Evolutionary conservation across 2,329 filamentous ascomycete species (phyloP).

Genomic region (Juglanconis juglandina): DNA sequence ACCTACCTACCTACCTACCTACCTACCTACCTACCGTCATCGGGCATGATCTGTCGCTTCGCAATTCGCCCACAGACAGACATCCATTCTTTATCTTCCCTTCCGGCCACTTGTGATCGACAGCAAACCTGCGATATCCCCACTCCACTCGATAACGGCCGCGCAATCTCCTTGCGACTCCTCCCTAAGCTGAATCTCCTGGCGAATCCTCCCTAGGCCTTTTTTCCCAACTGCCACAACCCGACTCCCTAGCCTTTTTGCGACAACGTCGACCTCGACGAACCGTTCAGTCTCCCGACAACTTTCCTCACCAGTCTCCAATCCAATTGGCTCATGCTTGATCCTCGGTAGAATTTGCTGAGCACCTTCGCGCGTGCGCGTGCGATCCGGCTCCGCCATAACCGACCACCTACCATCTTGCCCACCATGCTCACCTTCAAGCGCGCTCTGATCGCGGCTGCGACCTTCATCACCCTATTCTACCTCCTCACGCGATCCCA

Average conservation of each 20-base stretch:
- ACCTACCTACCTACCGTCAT: neutral
- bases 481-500: constrained; percentile 66
- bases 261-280: neutral
- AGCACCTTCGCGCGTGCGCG: neutral
- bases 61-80: neutral
- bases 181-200: neutral
- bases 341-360: neutral
- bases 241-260: too few species aligned
- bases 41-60: neutral
- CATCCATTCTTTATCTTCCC: neutral
- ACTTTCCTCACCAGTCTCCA: neutral
- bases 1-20: neutral
- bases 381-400: neutral
- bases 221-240: too few species aligned
- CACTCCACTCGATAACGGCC: neutral
- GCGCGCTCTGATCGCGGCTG: constrained; percentile 69
- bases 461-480: constrained; percentile 65
- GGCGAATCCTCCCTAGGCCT: too few species aligned
- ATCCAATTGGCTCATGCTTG: neutral
- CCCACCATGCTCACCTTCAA: constrained; percentile 72
- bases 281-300: neutral
- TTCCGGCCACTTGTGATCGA: neutral
- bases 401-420: neutral
- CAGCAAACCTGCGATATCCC: neutral
- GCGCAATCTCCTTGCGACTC: neutral